Evolutionary conservation across 2,329 filamentous ascomycete species (phyloP).

Genomic region (Pleochaeta shiraiana): DNA sequence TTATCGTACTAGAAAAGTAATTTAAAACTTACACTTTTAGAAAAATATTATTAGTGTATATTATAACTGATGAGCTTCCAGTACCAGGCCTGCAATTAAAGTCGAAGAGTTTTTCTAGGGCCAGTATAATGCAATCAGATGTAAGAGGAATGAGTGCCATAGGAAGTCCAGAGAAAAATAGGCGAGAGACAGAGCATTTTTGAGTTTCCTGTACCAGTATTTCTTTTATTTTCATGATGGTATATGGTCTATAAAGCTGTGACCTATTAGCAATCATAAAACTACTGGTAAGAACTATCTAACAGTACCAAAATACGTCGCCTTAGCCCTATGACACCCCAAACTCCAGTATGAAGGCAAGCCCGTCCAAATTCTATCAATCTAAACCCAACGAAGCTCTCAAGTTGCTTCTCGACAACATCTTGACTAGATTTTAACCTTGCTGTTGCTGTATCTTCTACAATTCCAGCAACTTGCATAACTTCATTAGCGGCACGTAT

Average conservation of each 20-base stretch:
- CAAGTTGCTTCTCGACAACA: slow-evolving; percentile 10
- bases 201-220: slow-evolving; percentile 14
- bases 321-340: slow-evolving; percentile 18
- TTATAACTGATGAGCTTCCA: slow-evolving; percentile 4
- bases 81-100: slow-evolving; percentile 10
- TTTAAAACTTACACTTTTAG: slow-evolving; percentile 8
- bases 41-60: background rate
- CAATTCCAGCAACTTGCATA: slow-evolving; percentile 18
- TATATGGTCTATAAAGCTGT: slow-evolving; percentile 18
- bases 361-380: slow-evolving; percentile 15
- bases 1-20: no score
- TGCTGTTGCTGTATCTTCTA: slow-evolving; percentile 15
- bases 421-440: slow-evolving; percentile 11
- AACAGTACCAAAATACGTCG: slow-evolving; percentile 16
- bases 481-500: slow-evolving; percentile 19
- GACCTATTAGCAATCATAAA: slow-evolving; percentile 5
- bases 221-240: slow-evolving; percentile 10
- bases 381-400: slow-evolving; percentile 15
- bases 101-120: slow-evolving; percentile 12
- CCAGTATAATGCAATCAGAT: slow-evolving; percentile 12
- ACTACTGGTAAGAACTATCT: background rate
- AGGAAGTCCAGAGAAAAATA: slow-evolving; percentile 16
- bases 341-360: slow-evolving; percentile 15
- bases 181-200: slow-evolving; percentile 8
- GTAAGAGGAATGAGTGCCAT: slow-evolving; percentile 14